Conservation (phyloP, 2,329 filamentous ascomycete genomes). For the Xylaria digitata region DNA sequence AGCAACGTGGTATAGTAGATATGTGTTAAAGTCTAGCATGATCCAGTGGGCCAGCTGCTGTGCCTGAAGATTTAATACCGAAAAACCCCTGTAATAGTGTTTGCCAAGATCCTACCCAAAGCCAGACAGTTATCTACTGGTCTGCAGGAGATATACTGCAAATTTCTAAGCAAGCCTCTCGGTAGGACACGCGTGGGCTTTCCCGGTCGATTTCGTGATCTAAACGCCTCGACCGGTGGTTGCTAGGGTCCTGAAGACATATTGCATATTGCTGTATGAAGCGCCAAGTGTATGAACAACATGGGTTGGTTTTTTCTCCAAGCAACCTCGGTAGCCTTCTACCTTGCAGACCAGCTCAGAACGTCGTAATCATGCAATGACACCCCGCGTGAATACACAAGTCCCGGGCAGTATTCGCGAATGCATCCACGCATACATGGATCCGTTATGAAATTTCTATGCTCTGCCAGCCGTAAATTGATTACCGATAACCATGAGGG, state of each 20-base stretch:
- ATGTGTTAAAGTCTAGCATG: constrained; percentile 1
- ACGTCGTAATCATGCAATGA: constrained; percentile 19
- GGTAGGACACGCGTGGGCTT: neutral
- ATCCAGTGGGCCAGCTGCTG: constrained; percentile 1
- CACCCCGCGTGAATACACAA: constrained; percentile 10
- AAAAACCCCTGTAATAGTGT: constrained; percentile 11
- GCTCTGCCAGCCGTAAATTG: neutral
- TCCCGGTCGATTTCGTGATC: neutral
- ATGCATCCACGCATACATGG: neutral
- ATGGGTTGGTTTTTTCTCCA: neutral
- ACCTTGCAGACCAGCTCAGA: constrained; percentile 9
- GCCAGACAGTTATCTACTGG: neutral
- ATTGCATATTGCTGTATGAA: neutral
- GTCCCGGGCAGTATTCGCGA: constrained; percentile 16
- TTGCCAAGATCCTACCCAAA: neutral
- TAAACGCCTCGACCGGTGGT: neutral
- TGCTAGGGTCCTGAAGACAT: neutral
- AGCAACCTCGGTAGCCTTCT: neutral
- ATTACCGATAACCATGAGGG: neutral
- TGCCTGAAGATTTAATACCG: constrained; percentile 8
- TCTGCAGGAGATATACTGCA: neutral
- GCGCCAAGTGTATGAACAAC: constrained; percentile 4
- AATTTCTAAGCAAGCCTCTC: neutral
- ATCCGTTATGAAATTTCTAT: neutral
- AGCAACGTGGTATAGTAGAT: constrained; percentile 11